Conservation (phyloP, 2,329 filamentous ascomycete species). For the Paecilomyces variotii region DNA sequence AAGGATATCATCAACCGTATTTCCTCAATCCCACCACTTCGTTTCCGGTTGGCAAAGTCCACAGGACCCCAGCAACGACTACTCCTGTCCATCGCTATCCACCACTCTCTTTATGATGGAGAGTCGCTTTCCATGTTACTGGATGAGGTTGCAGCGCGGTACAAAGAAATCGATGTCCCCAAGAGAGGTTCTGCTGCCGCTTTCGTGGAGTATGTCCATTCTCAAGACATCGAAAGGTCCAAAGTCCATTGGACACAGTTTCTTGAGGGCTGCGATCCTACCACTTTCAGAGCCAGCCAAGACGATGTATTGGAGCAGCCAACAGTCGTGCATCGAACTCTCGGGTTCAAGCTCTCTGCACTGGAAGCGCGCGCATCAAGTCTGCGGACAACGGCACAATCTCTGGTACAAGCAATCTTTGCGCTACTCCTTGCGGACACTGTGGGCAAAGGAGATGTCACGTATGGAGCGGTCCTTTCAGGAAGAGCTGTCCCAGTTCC, state of each 20-base stretch:
- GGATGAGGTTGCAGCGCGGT: slow-evolving; percentile 22
- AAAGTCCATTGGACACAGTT: slow-evolving; percentile 19
- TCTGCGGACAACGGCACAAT: slow-evolving; percentile 22
- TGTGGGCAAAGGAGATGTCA: slow-evolving; percentile 19
- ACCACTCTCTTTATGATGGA: slow-evolving; percentile 31
- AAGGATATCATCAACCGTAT: slow-evolving; percentile 20
- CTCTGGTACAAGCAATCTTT: slow-evolving; percentile 25
- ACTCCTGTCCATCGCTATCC: slow-evolving; percentile 24
- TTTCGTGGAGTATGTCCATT: slow-evolving; percentile 20
- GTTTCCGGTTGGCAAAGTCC: slow-evolving; percentile 15
- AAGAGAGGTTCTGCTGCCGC: slow-evolving; percentile 13
- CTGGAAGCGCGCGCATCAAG: slow-evolving; percentile 18
- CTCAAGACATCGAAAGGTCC: slow-evolving; percentile 16
- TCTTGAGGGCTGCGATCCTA: slow-evolving; percentile 16
- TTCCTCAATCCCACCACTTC: slow-evolving; percentile 16
- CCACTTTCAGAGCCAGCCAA: slow-evolving; percentile 7
- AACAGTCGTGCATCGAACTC: slow-evolving; percentile 4
- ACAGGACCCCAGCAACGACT: slow-evolving; percentile 6
- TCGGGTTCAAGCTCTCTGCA: slow-evolving; percentile 14
- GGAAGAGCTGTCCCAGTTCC: slow-evolving; percentile 23
- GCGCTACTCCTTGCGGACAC: slow-evolving; percentile 25
- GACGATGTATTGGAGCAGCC: slow-evolving; percentile 6
- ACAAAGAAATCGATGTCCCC: slow-evolving; percentile 8
- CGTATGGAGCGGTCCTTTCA: slow-evolving; percentile 26
- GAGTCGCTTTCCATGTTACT: slow-evolving; percentile 26